Percentiles rank a stretch among this genome's conserved stretches.
Conservation (phyloP, 305 asterid species). For the Plantago rigida region DNA sequence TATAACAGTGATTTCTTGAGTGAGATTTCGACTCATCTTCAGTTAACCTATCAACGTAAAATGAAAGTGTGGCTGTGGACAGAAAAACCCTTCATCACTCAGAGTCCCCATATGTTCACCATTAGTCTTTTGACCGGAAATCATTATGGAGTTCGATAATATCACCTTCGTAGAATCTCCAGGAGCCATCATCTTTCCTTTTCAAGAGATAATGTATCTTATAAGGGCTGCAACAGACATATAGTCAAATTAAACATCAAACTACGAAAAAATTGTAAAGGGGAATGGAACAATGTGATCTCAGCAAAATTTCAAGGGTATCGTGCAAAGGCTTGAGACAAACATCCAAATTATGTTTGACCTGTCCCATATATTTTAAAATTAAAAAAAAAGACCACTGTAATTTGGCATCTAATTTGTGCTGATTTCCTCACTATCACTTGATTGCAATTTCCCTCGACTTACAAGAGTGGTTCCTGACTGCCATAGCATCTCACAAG, state of each 20-base stretch:
- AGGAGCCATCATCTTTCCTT: constrained; percentile 74
- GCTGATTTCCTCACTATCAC: too few species aligned
- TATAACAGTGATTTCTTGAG: constrained; percentile 10
- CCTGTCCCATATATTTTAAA: too few species aligned
- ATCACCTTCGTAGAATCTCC: constrained; percentile 75
- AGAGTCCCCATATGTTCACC: constrained; percentile 1
- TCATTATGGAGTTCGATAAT: constrained; percentile 45
- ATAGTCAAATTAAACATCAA: constrained; percentile 5
- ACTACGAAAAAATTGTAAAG: constrained; percentile 2
- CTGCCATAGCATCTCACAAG: too few species aligned
- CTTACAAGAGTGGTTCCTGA: too few species aligned
- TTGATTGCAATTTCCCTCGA: too few species aligned
- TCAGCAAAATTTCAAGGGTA: constrained; percentile 1
- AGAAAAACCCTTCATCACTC: background rate
- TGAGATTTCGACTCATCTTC: constrained; percentile 12
- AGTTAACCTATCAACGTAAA: too few species aligned
- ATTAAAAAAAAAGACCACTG: too few species aligned
- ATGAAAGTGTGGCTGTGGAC: too few species aligned
- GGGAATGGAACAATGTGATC: background rate
- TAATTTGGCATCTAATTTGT: too few species aligned
- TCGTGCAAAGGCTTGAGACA: too few species aligned
- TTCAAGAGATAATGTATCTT: constrained; percentile 60
- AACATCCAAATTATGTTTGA: too few species aligned
- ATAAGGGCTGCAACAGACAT: constrained; percentile 66
- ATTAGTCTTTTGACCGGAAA: constrained; percentile 22